These are phyloP conservation scores for Sclerotinia borealis DNA, from an alignment of 2,329 filamentous ascomycete genomes.

Conservation along the genomic window DNA sequence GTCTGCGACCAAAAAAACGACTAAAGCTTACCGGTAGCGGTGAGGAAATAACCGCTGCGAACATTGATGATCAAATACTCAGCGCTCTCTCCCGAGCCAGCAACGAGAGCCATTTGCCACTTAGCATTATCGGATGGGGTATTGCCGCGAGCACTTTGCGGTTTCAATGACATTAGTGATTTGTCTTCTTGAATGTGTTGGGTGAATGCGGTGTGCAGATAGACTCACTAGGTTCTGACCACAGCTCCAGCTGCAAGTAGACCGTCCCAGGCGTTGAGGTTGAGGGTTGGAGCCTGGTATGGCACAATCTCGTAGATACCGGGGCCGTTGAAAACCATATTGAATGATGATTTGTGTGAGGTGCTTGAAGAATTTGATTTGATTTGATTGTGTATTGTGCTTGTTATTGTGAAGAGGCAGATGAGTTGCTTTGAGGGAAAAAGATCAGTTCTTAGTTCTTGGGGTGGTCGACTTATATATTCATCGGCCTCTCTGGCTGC, in stretches of 20 bases:
- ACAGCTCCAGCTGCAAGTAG: not conserved
- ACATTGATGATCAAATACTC: slow-evolving; percentile 8
- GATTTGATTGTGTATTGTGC: no score
- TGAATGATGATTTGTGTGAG: not conserved
- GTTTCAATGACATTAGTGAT: not conserved
- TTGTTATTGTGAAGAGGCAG: not conserved
- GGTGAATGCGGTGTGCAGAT: not conserved
- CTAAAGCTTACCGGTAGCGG: not conserved
- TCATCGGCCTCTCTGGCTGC: not conserved
- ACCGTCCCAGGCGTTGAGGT: not conserved
- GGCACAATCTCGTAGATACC: slow-evolving; percentile 2
- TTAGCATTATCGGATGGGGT: not conserved
- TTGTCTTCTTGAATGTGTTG: no score
- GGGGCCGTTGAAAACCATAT: not conserved
- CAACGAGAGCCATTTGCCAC: not conserved
- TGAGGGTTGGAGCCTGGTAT: slow-evolving; percentile 3
- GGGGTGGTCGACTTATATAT: not conserved
- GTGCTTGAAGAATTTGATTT: not conserved
- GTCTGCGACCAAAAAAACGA: no score
- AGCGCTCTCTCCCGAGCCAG: not conserved
- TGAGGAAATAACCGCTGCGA: not conserved
- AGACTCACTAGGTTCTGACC: not conserved
- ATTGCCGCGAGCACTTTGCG: not conserved
- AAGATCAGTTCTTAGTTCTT: not conserved
- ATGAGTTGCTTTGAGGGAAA: not conserved